These are phyloP conservation scores for Eimeria praecox DNA, from an alignment of 169 alveolate genomes.

Conservation along the genomic window DNA sequence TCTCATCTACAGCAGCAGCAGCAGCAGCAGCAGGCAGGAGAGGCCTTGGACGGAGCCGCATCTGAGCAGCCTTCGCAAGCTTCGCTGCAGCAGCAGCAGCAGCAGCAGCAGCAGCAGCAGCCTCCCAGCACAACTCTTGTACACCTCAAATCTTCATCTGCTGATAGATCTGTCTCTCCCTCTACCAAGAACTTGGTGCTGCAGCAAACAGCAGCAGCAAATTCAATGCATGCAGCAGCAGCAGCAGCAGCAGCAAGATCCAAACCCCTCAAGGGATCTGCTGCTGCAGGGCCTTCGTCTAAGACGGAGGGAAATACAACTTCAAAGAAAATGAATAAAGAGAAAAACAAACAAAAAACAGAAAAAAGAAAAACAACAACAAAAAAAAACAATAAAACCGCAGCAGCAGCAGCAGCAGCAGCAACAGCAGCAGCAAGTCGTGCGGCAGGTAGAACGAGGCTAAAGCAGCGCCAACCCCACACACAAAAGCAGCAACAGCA, in stretches of 20 bases:
- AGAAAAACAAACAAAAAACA: not conserved
- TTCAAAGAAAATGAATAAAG: not conserved
- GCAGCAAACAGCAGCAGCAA: constrained; percentile 8
- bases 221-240: not conserved
- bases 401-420: constrained; percentile 26
- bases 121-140: not conserved
- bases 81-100: not conserved
- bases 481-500: not conserved
- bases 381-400: not conserved
- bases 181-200: no score
- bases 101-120: not conserved
- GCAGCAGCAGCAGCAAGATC: constrained; percentile 15
- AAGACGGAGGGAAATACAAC: no score
- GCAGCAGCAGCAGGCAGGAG: constrained; percentile 15
- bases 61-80: not conserved
- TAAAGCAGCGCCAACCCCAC: constrained; percentile 12
- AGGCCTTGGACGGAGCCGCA: not conserved
- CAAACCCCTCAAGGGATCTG: no score
- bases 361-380: not conserved
- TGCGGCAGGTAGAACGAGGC: not conserved
- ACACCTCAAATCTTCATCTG: not conserved
- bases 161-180: no score
- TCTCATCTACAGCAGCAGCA: constrained; percentile 39
- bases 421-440: constrained; percentile 21
- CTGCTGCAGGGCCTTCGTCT: no score